These are phyloP conservation scores for Kalanchoe fedtschenkoi DNA, from an alignment of 164 flowering plant species.

Conservation along the genomic window DNA sequence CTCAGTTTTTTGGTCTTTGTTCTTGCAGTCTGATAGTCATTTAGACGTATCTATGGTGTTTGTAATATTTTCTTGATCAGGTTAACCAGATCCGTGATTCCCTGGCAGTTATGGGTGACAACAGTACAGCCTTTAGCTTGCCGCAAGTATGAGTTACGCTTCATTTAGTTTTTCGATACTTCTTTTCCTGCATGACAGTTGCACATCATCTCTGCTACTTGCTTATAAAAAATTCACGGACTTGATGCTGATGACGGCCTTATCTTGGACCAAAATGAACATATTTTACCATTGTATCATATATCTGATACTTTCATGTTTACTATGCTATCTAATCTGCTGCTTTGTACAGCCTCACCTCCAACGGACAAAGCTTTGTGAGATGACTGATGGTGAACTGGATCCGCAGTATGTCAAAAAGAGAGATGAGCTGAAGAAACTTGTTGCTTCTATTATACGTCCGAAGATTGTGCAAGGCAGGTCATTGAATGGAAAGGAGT, in stretches of 20 bases:
- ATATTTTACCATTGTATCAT: neutral
- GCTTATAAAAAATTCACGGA: no score
- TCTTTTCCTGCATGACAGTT: neutral
- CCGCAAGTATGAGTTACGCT: conserved; percentile 58
- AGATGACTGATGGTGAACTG: conserved; percentile 84
- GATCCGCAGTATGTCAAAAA: conserved; percentile 69
- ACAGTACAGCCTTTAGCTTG: conserved; percentile 96
- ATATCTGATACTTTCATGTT: neutral
- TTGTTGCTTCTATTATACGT: conserved; percentile 61
- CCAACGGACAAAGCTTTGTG: conserved; percentile 95
- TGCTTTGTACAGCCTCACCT: conserved; percentile 80
- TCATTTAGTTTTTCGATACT: neutral
- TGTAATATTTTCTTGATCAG: conserved; percentile 28
- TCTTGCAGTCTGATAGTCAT: neutral
- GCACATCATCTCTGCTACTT: neutral
- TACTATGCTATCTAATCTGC: conserved; percentile 11
- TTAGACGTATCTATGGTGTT: neutral
- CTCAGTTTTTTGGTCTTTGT: neutral
- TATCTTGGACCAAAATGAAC: no score
- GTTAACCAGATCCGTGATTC: conserved; percentile 96
- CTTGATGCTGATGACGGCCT: no score
- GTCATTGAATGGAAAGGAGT: conserved; percentile 78
- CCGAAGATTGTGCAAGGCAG: conserved; percentile 98
- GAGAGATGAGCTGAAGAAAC: conserved; percentile 68
- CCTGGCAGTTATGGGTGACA: conserved; percentile 90